Evolutionary conservation across 1,284 basidiomycete species (phyloP), one percentile per base, ranked within the genome.

Genomic region (Rhizoctonia solani): DNA sequence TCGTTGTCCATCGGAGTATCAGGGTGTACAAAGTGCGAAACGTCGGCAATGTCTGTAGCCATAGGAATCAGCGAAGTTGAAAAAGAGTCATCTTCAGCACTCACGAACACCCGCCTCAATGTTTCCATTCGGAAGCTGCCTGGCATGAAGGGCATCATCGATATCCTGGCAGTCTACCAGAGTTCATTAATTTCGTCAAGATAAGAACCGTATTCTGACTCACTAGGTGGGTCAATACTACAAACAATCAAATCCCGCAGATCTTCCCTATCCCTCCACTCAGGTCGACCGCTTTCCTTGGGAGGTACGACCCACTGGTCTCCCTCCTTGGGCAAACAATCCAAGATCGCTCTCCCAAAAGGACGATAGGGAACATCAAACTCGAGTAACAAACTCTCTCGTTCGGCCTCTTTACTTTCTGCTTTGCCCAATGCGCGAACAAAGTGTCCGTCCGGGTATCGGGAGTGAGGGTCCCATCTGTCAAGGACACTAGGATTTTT

Each of bases 401-500:
- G 92, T 76, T 99, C 97, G 0, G 95, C 95, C 75, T 95, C 95
- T 76, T 98, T 97, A 75, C 89, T 92, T 74, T 96, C 96, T 0
- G 90, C 92, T 71, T 87, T 87, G 9, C 97, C 97, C 0, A 99
- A 83, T 0, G 94, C 88, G 47, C 96, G 87, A 13, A 99, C 94
- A 74, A 99, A 95, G 77, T 99, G 97, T 0, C 97, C 97, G 73
- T 98, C 95, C 0, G 97, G 97, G 75, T 98, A 98, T 25, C 94
- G 86, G 1, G 92, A 95, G 34, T 87, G 86, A 27, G 82, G 77
- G 32, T 92, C 87, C 97, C 97, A 99, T 49, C 87, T 82, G 76
- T 99, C 97, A 74, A 99, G 93, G 93, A 90, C 46, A 99, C 92
- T 19, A 99, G 85, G 71, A 99, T 96, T 78, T 99, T 99, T 77